Conservation (phyloP, 805 yeast species). For the Saccharomyces eubayanus region DNA sequence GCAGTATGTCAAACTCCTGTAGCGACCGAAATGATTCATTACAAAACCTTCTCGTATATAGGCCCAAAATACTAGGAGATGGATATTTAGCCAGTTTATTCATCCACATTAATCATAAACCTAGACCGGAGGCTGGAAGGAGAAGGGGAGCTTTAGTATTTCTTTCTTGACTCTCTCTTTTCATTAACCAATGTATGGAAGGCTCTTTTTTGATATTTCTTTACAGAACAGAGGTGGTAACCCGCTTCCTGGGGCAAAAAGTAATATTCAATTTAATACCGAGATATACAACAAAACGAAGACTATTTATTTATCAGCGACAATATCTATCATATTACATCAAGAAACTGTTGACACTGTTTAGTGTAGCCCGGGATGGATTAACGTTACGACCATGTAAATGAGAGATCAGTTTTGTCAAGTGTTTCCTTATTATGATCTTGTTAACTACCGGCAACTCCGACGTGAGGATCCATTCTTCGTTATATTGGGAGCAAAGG, state of each 20-base stretch:
- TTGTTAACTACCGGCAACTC: constrained; percentile 33
- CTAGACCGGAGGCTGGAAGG: background rate
- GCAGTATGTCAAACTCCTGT: background rate
- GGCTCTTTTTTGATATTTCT: background rate
- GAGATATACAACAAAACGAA: background rate
- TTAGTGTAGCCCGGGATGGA: constrained; percentile 72
- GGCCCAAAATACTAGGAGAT: background rate
- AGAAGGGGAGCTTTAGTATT: background rate
- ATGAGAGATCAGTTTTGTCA: constrained; percentile 41
- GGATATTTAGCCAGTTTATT: background rate
- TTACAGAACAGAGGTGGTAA: background rate
- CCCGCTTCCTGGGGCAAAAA: background rate
- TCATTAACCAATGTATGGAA: background rate
- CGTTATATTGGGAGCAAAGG: constrained; percentile 39
- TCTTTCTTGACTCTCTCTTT: background rate
- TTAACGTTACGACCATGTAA: constrained; percentile 42
- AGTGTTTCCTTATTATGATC: constrained; percentile 45
- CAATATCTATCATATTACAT: constrained; percentile 32
- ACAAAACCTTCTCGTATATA: background rate
- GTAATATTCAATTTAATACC: background rate
- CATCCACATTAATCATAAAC: background rate
- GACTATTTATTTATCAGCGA: background rate
- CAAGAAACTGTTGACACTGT: constrained; percentile 53
- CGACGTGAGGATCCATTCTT: constrained; percentile 32
- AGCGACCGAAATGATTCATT: background rate